A percentile compares a stretch with the other conserved stretches of the same genome.
Evolutionary conservation across 257 asterid genomes (phyloP).

Genomic region (Ocimum tenuiflorum): DNA sequence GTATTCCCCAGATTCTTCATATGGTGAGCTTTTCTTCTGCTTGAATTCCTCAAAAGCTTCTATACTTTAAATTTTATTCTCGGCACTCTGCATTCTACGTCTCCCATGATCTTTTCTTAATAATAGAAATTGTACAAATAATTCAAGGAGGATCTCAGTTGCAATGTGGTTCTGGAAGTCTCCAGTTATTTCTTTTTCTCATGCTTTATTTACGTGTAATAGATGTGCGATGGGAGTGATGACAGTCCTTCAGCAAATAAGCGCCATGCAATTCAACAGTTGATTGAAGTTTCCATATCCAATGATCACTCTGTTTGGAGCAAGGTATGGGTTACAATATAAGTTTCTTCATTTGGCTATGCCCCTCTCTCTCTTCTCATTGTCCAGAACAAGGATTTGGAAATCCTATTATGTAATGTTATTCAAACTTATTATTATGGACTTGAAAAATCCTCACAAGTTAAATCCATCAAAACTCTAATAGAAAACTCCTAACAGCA

Average conservation of each 20-base stretch:
- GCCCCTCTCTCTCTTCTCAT: too few species aligned
- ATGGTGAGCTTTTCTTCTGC: conserved; percentile 45
- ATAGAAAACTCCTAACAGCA: too few species aligned
- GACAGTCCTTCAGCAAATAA: conserved; percentile 59
- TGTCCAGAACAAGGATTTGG: neutral
- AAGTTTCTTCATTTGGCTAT: neutral
- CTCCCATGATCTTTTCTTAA: too few species aligned
- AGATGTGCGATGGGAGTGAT: conserved; percentile 77
- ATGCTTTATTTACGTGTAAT: conserved; percentile 10
- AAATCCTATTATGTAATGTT: neutral
- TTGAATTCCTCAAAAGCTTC: conserved; percentile 3
- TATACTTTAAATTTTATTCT: neutral
- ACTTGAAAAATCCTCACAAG: neutral
- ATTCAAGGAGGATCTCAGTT: neutral
- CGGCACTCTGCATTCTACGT: neutral
- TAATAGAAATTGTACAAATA: neutral
- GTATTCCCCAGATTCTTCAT: conserved; percentile 97
- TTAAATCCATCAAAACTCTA: too few species aligned
- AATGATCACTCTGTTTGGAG: conserved; percentile 73
- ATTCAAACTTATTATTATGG: neutral
- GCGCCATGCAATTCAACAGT: conserved; percentile 72
- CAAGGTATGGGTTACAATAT: conserved; percentile 45
- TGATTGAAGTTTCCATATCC: conserved; percentile 69
- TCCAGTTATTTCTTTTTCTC: conserved; percentile 15
- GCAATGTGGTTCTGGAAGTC: conserved; percentile 9